phyloP scores from a whole-genome alignment of 495 filamentous ascomycete genomes.

The Acidomyces sp. region DNA sequence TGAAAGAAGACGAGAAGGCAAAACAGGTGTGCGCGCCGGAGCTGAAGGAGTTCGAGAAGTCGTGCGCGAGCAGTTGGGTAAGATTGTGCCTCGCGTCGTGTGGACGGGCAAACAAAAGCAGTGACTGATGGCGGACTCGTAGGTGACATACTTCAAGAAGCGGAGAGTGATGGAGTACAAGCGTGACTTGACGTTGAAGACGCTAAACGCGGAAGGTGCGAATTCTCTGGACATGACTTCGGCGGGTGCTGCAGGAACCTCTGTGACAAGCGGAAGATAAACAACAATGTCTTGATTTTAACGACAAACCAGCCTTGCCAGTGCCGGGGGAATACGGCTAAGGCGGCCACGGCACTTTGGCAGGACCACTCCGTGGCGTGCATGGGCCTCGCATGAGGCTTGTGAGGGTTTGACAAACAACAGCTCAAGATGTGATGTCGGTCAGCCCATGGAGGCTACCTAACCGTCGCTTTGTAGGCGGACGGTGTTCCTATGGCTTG shows the following conservation, averaged over 20 bases:
- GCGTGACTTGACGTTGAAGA: conserved; percentile 63
- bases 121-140: conserved; percentile 6
- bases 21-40: conserved; percentile 54
- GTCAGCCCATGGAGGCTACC: too few relatives aligned
- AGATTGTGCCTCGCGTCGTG: not conserved
- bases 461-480: too few relatives aligned
- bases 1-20: conserved; percentile 56
- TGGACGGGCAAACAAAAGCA: not conserved
- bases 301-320: too few relatives aligned
- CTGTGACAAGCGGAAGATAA: not conserved
- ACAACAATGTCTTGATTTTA: too few relatives aligned
- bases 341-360: too few relatives aligned
- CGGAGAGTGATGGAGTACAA: conserved; percentile 83
- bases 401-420: too few relatives aligned
- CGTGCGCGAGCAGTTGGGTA: conserved; percentile 76
- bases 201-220: conserved; percentile 67
- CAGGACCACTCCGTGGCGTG: too few relatives aligned
- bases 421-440: too few relatives aligned
- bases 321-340: too few relatives aligned
- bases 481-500: too few relatives aligned
- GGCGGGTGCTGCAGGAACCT: not conserved
- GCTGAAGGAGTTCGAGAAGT: conserved; percentile 51
- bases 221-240: conserved; percentile 2
- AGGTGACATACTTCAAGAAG: conserved; percentile 98
- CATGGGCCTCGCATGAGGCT: too few relatives aligned